phyloP scores from a whole-genome alignment of 371 early-diverging fungal species.

The Rhizopus microsporus region DNA sequence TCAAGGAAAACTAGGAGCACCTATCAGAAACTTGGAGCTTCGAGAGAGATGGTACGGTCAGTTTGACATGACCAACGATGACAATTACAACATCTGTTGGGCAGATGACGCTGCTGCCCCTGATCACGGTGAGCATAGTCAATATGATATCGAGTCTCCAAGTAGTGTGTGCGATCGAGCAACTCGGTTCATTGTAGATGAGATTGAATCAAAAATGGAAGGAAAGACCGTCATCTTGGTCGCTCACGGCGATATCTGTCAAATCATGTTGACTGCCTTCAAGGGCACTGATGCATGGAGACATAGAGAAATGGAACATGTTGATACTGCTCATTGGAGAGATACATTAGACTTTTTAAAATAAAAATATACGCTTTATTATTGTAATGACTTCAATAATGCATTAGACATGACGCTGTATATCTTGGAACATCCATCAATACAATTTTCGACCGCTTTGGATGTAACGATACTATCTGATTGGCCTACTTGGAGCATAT shows the following conservation, averaged over 20 bases:
- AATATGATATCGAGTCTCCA: slow-evolving; percentile 36
- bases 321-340: slow-evolving; percentile 52
- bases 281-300: slow-evolving; percentile 39
- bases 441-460: slow-evolving; percentile 79
- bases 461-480: slow-evolving; percentile 52
- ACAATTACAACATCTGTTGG: slow-evolving; percentile 44
- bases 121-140: slow-evolving; percentile 45
- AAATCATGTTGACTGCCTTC: slow-evolving; percentile 45
- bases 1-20: slow-evolving; percentile 16
- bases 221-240: slow-evolving; percentile 44
- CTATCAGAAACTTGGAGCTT: slow-evolving; percentile 29
- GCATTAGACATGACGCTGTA: slow-evolving; percentile 71
- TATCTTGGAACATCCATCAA: slow-evolving; percentile 82
- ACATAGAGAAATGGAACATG: slow-evolving; percentile 46
- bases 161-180: slow-evolving; percentile 44
- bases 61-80: slow-evolving; percentile 45
- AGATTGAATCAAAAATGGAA: slow-evolving; percentile 43
- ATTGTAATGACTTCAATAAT: slow-evolving; percentile 41
- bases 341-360: slow-evolving; percentile 20
- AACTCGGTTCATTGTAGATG: slow-evolving; percentile 37
- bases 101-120: slow-evolving; percentile 35
- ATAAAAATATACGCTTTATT: neutral
- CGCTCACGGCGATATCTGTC: slow-evolving; percentile 52
- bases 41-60: slow-evolving; percentile 49
- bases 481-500: slow-evolving; percentile 83